A percentile compares a stretch with the other conserved stretches of the same genome.
Evolutionary conservation across 306 rosid species (phyloP).

Genomic region (Trifolium pratense): DNA sequence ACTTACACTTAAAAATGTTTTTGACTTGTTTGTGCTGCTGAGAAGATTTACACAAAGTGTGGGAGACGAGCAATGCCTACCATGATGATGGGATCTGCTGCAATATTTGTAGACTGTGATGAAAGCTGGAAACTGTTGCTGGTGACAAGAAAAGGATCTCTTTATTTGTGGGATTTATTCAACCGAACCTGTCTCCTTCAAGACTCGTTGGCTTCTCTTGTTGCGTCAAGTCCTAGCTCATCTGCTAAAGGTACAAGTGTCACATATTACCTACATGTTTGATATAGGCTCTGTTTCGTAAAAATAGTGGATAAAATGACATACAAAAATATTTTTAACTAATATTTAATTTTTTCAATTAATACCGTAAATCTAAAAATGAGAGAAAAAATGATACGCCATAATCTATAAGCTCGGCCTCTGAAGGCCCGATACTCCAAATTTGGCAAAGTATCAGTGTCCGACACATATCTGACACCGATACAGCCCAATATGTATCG

Average conservation of each 20-base stretch:
- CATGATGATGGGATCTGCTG: slow-evolving; percentile 95
- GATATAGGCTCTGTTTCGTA: not conserved
- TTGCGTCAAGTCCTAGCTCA: slow-evolving; percentile 61
- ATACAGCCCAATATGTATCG: too few relatives aligned
- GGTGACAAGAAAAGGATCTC: slow-evolving; percentile 88
- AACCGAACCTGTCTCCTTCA: slow-evolving; percentile 77
- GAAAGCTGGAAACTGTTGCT: slow-evolving; percentile 88
- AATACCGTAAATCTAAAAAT: too few relatives aligned
- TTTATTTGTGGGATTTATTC: slow-evolving; percentile 89
- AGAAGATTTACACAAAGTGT: slow-evolving; percentile 86
- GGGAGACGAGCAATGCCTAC: slow-evolving; percentile 96
- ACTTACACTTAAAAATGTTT: slow-evolving; percentile 22
- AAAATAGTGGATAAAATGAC: not conserved
- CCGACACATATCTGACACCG: too few relatives aligned
- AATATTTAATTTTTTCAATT: too few relatives aligned
- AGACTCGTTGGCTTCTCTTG: slow-evolving; percentile 75
- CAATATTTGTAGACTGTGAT: slow-evolving; percentile 90
- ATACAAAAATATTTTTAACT: too few relatives aligned
- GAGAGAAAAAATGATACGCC: not conserved
- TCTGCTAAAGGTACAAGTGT: slow-evolving; percentile 78
- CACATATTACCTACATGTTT: slow-evolving; percentile 26
- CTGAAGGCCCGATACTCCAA: too few relatives aligned
- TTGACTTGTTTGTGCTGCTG: slow-evolving; percentile 34
- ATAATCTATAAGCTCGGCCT: not conserved
- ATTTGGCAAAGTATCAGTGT: too few relatives aligned